Evolutionary conservation across 176 grass and related monocot genomes (phyloP), one percentile per base, ranked within the genome.

Genomic region (Rhynchospora pubera): DNA sequence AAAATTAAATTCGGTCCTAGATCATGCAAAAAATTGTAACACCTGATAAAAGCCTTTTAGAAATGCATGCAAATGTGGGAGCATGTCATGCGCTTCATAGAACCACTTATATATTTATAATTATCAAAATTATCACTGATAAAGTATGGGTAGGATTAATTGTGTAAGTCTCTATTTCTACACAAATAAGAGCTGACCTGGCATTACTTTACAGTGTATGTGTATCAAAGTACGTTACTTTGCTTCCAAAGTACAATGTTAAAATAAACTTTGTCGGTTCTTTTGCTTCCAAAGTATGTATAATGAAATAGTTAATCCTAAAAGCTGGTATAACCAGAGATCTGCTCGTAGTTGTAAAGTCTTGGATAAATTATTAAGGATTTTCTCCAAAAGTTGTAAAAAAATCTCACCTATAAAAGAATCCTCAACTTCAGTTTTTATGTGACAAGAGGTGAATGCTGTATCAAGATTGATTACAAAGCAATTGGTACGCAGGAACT

Each of bases 311-410:
- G 48, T 39, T 11, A 51, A 9, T 0, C 9, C 48, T 11, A 51
- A 51, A 11, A 11, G 48, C 48, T 51, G 48, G 7, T 51, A 51
- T 51, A 51, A 68, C 18, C 34, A 69, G 7, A 69, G 66, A 69
- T 69, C 66, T 69, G 34, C 16, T 70, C 39, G 7, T 70, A n/a
- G 66, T 70, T 70, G 66, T 70, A 70, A 70, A 70, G 66, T 46
- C 10, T 45, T 69, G 6, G 8, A 61, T 61, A 61, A 61, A 61
- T 61, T 61, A 61, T 19, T 21, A 61, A n/a, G n/a, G 21, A 28
- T 28, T 43, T 39, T 13, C 30, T 67, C 30, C 42, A 32, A 16
- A 1, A 67, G 24, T 30, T 68, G 28, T 68, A 4, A 68, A 39
- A 43, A 68, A 43, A 68, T n/a, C 65, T n/a, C 34, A 43, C 32